Percentiles rank a stretch among this genome's conserved stretches.
Conservation (phyloP, 2,329 filamentous ascomycete species). For the Penicillium sp. region DNA sequence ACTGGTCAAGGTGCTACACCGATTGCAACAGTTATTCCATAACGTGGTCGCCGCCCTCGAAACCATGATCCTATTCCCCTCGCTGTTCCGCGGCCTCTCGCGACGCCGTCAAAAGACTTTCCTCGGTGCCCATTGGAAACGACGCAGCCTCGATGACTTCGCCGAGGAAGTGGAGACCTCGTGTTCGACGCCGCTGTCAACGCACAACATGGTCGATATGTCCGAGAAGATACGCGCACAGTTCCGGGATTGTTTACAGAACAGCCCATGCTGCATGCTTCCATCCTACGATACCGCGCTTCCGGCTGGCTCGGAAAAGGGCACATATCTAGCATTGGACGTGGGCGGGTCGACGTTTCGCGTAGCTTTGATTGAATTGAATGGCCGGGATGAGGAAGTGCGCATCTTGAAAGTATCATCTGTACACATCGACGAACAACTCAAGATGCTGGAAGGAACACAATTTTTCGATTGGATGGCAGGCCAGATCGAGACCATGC, state of each 20-base stretch:
- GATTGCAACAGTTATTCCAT: constrained; percentile 36
- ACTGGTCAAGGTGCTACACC: constrained; percentile 34
- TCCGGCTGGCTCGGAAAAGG: constrained; percentile 51
- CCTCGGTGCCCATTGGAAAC: constrained; percentile 28
- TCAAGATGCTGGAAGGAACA: constrained; percentile 48
- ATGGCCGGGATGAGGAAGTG: constrained; percentile 44
- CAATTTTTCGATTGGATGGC: constrained; percentile 62
- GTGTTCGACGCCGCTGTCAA: constrained; percentile 31
- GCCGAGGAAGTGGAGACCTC: constrained; percentile 33
- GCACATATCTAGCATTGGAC: constrained; percentile 55
- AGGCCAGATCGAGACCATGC: constrained; percentile 48
- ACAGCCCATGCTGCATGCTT: constrained; percentile 55
- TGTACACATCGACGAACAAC: constrained; percentile 49
- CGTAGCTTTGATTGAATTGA: constrained; percentile 51
- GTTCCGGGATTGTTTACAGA: constrained; percentile 47
- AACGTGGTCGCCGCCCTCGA: constrained; percentile 35
- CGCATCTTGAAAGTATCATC: constrained; percentile 48
- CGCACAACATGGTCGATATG: constrained; percentile 36
- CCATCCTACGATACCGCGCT: constrained; percentile 57
- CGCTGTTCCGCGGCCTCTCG: constrained; percentile 29
- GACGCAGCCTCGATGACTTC: constrained; percentile 33
- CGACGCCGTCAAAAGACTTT: constrained; percentile 29
- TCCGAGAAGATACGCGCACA: constrained; percentile 42
- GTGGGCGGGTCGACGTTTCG: constrained; percentile 60
- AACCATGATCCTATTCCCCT: constrained; percentile 35